These are phyloP conservation scores for Suhomyces panamericanus DNA, from an alignment of 1,139 yeast genomes.

Conservation along the genomic window DNA sequence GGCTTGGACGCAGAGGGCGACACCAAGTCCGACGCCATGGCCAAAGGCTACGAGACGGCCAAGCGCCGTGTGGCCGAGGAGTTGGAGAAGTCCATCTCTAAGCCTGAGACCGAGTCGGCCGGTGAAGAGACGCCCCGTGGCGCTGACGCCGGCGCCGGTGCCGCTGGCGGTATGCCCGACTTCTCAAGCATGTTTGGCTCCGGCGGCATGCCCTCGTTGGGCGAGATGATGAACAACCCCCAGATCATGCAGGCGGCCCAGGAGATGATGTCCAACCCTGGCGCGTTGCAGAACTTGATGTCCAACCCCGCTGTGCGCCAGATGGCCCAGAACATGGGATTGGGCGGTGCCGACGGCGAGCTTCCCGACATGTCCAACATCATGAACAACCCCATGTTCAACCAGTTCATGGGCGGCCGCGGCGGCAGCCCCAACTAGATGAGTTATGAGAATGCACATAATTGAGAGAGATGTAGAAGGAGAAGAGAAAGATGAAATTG, in stretches of 20 bases:
- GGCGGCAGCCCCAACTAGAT: conserved; percentile 8
- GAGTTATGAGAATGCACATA: conserved; percentile 2
- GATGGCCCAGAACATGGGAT: conserved; percentile 71
- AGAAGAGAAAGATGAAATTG: neutral
- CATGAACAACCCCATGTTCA: conserved; percentile 81
- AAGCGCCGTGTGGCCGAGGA: conserved; percentile 81
- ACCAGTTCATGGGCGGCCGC: conserved; percentile 48
- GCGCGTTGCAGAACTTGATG: conserved; percentile 74
- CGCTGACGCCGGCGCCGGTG: conserved; percentile 32
- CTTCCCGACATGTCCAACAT: conserved; percentile 63
- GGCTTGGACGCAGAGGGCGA: conserved; percentile 90
- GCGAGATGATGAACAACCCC: conserved; percentile 81
- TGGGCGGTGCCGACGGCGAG: conserved; percentile 54
- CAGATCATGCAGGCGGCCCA: conserved; percentile 92
- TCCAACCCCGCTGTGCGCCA: conserved; percentile 75
- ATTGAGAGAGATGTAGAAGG: neutral
- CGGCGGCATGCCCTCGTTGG: conserved; percentile 57
- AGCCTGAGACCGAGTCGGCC: conserved; percentile 23
- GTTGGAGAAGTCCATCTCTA: conserved; percentile 47
- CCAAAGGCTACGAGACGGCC: conserved; percentile 90
- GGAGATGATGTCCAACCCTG: conserved; percentile 88
- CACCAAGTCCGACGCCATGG: conserved; percentile 84
- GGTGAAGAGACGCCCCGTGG: conserved; percentile 22
- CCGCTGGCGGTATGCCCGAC: conserved; percentile 73
- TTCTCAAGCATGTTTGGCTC: conserved; percentile 58